These are phyloP conservation scores for Pleurotus platypus DNA, from an alignment of 768 basidiomycete genomes.

Conservation along the genomic window DNA sequence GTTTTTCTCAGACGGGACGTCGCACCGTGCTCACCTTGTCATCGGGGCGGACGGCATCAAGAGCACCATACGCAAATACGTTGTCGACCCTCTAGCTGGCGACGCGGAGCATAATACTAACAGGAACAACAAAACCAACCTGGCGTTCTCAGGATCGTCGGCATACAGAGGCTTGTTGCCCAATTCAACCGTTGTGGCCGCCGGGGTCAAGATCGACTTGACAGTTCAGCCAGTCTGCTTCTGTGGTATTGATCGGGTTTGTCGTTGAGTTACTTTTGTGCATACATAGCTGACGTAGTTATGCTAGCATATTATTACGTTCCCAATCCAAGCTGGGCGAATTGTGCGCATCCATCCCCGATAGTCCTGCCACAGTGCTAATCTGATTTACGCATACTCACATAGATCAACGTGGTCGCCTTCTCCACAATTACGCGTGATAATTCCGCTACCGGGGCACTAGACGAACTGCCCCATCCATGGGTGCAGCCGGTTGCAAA, in stretches of 20 bases:
- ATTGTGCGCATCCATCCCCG: constrained; percentile 27
- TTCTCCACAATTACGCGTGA: constrained; percentile 30
- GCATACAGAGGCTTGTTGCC: constrained; percentile 49
- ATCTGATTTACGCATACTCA: not conserved
- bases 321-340: constrained; percentile 40
- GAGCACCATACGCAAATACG: constrained; percentile 37
- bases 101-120: not conserved
- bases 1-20: constrained; percentile 47
- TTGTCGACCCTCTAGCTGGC: constrained; percentile 19
- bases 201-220: constrained; percentile 39
- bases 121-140: constrained; percentile 4
- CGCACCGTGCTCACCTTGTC: constrained; percentile 42
- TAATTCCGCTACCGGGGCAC: constrained; percentile 12
- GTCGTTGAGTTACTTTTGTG: constrained; percentile 2
- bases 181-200: constrained; percentile 30
- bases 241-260: constrained; percentile 42
- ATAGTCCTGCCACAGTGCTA: not conserved
- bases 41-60: constrained; percentile 54
- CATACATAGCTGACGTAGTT: not conserved
- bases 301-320: constrained; percentile 48
- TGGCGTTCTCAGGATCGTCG: constrained; percentile 41
- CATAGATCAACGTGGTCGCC: constrained; percentile 44
- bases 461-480: constrained; percentile 21
- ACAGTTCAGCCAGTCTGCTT: constrained; percentile 33
- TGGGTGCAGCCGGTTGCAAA: constrained; percentile 41